These are phyloP conservation scores for Pistacia integerrima DNA, from an alignment of 345 rosid genomes.

Conservation along the genomic window DNA sequence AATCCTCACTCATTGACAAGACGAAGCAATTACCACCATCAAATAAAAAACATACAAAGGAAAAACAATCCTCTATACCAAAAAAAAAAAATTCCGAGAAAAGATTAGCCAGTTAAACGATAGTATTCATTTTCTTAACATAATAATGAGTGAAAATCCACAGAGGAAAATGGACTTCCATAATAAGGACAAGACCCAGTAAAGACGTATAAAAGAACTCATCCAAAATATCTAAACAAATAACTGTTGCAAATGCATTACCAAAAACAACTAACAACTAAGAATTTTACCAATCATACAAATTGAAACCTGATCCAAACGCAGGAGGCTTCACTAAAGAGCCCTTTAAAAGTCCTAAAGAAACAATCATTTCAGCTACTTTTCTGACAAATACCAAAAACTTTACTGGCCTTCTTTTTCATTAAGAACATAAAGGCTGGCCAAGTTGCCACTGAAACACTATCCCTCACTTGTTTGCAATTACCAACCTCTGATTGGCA, in stretches of 20 bases:
- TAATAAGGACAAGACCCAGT: background rate
- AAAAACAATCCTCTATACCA: background rate
- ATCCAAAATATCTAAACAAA: background rate
- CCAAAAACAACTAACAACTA: background rate
- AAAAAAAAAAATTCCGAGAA: background rate
- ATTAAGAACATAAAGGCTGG: too few species aligned
- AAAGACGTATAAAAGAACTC: background rate
- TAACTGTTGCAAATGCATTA: background rate
- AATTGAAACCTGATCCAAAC: background rate
- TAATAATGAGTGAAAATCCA: background rate
- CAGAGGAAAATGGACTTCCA: too few species aligned
- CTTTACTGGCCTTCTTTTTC: too few species aligned
- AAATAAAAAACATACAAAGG: background rate
- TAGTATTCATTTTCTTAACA: background rate
- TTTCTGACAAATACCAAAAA: background rate
- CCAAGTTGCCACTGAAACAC: too few species aligned
- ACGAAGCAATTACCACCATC: background rate
- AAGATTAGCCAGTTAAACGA: background rate
- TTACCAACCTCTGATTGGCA: too few species aligned
- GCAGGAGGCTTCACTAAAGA: slow-evolving; percentile 8
- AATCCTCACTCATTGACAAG: background rate
- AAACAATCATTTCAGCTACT: slow-evolving; percentile 18
- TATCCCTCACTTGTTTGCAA: too few species aligned
- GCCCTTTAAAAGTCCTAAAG: background rate
- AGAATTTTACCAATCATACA: background rate